phyloP scores from a whole-genome alignment of 371 early-diverging fungal genomes.

The Dichotomocladium elegans region DNA sequence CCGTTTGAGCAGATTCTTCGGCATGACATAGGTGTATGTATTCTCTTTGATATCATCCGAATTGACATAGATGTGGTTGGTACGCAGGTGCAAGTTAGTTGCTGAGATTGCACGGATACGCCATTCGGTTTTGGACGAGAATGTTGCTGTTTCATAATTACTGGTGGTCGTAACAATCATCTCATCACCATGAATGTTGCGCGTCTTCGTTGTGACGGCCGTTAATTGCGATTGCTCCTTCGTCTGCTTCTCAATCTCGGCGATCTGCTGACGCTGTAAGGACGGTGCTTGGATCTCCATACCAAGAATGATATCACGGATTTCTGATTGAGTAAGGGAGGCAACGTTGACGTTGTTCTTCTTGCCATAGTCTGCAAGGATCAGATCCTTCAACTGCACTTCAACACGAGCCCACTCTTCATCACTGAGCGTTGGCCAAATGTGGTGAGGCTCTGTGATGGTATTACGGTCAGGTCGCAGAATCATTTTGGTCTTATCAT shows the following conservation, averaged over 20 bases:
- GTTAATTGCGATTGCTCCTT: slow-evolving; percentile 91
- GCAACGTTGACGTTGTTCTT: slow-evolving; percentile 98
- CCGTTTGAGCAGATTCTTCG: slow-evolving; percentile 94
- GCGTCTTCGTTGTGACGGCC: slow-evolving; percentile 94
- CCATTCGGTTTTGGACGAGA: slow-evolving; percentile 99
- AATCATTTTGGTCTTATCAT: slow-evolving; percentile 93
- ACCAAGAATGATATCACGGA: slow-evolving; percentile 98
- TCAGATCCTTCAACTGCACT: slow-evolving; percentile 94
- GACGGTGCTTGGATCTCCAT: slow-evolving; percentile 99
- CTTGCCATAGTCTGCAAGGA: slow-evolving; percentile 97
- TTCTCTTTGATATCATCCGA: slow-evolving; percentile 92
- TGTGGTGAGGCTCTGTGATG: slow-evolving; percentile 92
- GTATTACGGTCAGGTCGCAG: slow-evolving; percentile 92
- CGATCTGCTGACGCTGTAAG: slow-evolving; percentile 94
- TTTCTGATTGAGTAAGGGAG: slow-evolving; percentile 93
- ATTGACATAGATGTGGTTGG: slow-evolving; percentile 94
- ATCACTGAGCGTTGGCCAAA: slow-evolving; percentile 96
- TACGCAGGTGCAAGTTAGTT: slow-evolving; percentile 90
- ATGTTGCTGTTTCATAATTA: slow-evolving; percentile 94
- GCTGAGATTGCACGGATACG: slow-evolving; percentile 94
- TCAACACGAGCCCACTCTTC: slow-evolving; percentile 99
- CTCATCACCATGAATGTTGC: slow-evolving; percentile 97
- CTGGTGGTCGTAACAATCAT: slow-evolving; percentile 97
- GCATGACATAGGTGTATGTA: slow-evolving; percentile 89
- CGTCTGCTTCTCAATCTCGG: slow-evolving; percentile 94